Conservation (phyloP, 805 yeast species). For the Kluyveromyces aestuarii region DNA sequence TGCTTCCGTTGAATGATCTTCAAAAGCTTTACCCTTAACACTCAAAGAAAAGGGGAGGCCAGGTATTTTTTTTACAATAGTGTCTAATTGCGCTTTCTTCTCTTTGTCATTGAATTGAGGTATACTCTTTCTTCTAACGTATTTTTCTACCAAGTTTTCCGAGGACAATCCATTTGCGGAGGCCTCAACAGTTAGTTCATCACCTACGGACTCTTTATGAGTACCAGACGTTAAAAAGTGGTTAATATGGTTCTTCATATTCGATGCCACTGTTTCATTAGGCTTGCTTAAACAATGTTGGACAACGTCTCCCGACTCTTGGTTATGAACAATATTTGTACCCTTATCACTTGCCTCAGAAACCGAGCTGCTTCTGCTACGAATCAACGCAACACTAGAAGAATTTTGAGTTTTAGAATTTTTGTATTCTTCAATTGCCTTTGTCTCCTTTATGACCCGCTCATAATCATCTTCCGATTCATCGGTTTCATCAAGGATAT, state of each 20-base stretch:
- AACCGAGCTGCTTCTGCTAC: not conserved
- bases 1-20: not conserved
- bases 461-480: conserved; percentile 16
- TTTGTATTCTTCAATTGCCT: conserved; percentile 31
- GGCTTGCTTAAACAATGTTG: not conserved
- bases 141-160: not conserved
- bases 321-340: not conserved
- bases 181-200: not conserved
- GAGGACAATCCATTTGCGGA: not conserved
- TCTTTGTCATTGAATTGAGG: conserved; percentile 4
- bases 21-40: conserved; percentile 7
- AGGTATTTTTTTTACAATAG: conserved; percentile 15
- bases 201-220: too few species aligned
- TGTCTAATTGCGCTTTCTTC: conserved; percentile 17
- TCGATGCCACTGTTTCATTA: not conserved
- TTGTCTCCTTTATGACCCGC: conserved; percentile 19
- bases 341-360: conserved; percentile 2
- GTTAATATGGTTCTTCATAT: too few species aligned
- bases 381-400: not conserved
- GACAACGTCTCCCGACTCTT: not conserved
- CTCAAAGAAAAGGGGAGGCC: not conserved
- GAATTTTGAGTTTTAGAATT: conserved; percentile 27
- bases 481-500: conserved; percentile 7
- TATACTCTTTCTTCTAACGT: not conserved
- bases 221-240: too few species aligned